A percentile compares a stretch with the other conserved stretches of the same genome.
Conservation (phyloP, 1,284 basidiomycete genomes). For the Trametes versicolor region DNA sequence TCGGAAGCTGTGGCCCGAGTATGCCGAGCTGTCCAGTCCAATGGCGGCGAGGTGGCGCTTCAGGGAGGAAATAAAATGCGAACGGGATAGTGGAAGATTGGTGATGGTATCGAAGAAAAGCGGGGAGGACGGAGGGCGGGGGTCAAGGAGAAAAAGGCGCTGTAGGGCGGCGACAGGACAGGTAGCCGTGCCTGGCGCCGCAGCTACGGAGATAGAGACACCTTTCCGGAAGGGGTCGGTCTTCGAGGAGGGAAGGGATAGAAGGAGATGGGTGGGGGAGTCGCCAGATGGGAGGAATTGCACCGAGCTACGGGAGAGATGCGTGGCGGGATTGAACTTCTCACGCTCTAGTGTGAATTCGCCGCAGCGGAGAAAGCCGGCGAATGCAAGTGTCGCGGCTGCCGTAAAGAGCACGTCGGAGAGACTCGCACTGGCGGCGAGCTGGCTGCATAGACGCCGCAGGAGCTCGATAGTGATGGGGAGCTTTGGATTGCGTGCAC, state of each 20-base stretch:
- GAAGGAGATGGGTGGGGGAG: slow-evolving; percentile 38
- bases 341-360: slow-evolving; percentile 42
- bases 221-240: slow-evolving; percentile 51
- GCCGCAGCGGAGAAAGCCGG: slow-evolving; percentile 45
- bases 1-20: slow-evolving; percentile 42
- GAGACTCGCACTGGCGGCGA: slow-evolving; percentile 15
- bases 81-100: neutral
- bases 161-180: slow-evolving; percentile 42
- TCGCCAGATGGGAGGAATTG: slow-evolving; percentile 40
- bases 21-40: slow-evolving; percentile 40
- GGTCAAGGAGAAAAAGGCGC: neutral
- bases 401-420: slow-evolving; percentile 32
- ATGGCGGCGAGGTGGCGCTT: slow-evolving; percentile 22
- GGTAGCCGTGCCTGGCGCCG: slow-evolving; percentile 35
- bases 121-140: neutral
- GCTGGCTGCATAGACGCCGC: slow-evolving; percentile 7
- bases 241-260: slow-evolving; percentile 49
- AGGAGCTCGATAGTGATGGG: slow-evolving; percentile 41
- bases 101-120: neutral
- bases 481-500: slow-evolving; percentile 33
- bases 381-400: slow-evolving; percentile 42
- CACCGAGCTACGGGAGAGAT: slow-evolving; percentile 42
- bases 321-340: slow-evolving; percentile 34
- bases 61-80: slow-evolving; percentile 33
- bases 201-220: slow-evolving; percentile 41